Evolutionary conservation across 495 filamentous ascomycete species (phyloP), one percentile per base, ranked within the genome.

Genomic region (Glutinoglossum americanum): DNA sequence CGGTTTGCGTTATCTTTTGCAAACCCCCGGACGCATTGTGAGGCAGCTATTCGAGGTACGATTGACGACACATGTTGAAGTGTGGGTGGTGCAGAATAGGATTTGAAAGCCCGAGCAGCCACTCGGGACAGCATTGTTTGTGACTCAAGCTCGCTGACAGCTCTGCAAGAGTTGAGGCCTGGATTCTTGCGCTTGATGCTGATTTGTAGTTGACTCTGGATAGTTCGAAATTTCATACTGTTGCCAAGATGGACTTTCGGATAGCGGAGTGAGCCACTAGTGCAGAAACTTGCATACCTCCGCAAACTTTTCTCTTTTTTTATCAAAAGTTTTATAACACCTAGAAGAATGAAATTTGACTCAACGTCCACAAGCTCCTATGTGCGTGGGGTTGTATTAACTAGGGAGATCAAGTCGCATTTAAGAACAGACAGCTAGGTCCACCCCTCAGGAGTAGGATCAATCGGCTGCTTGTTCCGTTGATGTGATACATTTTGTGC

Each of bases 301-400:
- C 4, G 30, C 30, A 33, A 33, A 33, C 60, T 35, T 63, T 54
- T 62, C 60, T 62, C 66, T 63, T 60, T 67, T 62, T 65, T 62
- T 25, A 32, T 28, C 27, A 73, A 82, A 83, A 83, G 77, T 83
- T 83, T 67, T 73, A 33, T 33, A 33, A 9, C 60, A 79, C 77
- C 79, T 76, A 74, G 74, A 65, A 60, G 63, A 48, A 64, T 61
- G 70, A 75, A 83, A 80, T 81, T 82, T 82, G 81, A 76, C 81
- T 74, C 71, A 64, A 62, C 72, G 69, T 63, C 61, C 25, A 45
- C 51, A 54, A 13, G 47, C 33, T 58, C 64, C 64, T 60, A 73
- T 76, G 74, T 70, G 69, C 74, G 72, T 61, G 64, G 69, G 68
- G 80, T 80, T 83, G 80, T 77, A 83, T 73, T 75, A 78, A 68